Evolutionary conservation across 2,329 filamentous ascomycete genomes (phyloP), one percentile per base, ranked within the genome.

Genomic region (Colletotrichum sp.): DNA sequence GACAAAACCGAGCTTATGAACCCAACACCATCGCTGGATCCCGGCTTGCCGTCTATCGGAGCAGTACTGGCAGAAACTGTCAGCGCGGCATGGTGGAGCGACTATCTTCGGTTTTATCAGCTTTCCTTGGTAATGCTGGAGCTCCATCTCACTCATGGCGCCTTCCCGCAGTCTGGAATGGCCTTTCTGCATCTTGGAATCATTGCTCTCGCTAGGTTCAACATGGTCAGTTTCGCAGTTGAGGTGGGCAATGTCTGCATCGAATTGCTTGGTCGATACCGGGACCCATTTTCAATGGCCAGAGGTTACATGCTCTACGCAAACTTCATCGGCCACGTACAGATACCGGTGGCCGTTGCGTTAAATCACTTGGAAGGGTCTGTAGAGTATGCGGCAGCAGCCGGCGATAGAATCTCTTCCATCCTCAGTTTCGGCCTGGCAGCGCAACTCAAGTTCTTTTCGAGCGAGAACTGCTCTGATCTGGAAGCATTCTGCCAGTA

Each of bases 1-100:
- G 92, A 92, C 59, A 86, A 85, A 32, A 79, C 85, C 8, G 83
- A 87, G 7, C 80, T 92, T 3, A 78, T 91, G 62, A 85, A 85
- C 52, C 84, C 86, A n/a, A 80, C 83, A 16, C 82, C 84, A 22
- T 82, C 85, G 1, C 86, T 86, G 15, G 90, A 93, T 77, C 85
- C 90, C 5, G 87, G 89, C 30, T 83, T 95, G 67, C 87, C 90
- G 36, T 93, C 92, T 0, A 86, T 95, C 3, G 94, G 93, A 5
- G 92, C 93, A 8, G 91, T 96, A 5, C 86, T 96, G 19, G 89
- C 92, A 1, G 93, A 96, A 84, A 90, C 94, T 15, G 88, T 93
- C 11, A 92, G 90, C 78, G 91, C 93, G 16, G 93, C 93, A 5
- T 95, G 93, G 87, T 96, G 95, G 95, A 92, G 90, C 55, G 92